A percentile compares a stretch with the other conserved stretches of the same genome.
Conservation (phyloP, 2,329 filamentous ascomycete genomes). For the Xylaria sp. region DNA sequence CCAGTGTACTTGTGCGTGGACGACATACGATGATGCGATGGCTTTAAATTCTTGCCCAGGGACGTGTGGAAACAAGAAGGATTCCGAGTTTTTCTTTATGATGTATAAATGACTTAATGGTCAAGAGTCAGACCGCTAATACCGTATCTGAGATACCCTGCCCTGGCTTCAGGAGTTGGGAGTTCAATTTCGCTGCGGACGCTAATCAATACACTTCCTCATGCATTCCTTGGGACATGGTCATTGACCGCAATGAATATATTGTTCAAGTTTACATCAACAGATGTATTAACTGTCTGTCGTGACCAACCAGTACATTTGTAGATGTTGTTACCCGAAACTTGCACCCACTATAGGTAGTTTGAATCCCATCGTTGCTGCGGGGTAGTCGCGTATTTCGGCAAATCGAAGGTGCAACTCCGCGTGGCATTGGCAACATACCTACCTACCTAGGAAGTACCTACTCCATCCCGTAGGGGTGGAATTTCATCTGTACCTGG, state of each 20-base stretch:
- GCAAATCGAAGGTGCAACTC: not conserved
- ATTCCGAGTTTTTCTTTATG: constrained; percentile 44
- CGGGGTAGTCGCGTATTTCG: constrained; percentile 28
- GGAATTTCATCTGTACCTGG: not conserved
- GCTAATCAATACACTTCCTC: constrained; percentile 47
- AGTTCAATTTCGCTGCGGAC: constrained; percentile 43
- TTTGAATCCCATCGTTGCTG: not conserved
- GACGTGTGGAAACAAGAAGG: constrained; percentile 42
- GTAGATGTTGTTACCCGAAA: not conserved
- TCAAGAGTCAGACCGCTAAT: constrained; percentile 44
- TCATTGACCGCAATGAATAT: not conserved
- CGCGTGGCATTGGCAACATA: not conserved
- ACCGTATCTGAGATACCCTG: constrained; percentile 49
- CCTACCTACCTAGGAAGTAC: too few relatives aligned
- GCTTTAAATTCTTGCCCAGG: constrained; percentile 39
- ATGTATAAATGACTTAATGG: constrained; percentile 49
- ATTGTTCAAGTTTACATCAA: not conserved
- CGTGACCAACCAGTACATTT: not conserved
- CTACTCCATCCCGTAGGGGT: not conserved
- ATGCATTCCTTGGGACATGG: constrained; percentile 16
- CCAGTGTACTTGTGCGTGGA: constrained; percentile 41
- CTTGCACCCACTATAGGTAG: not conserved
- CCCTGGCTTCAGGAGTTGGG: constrained; percentile 45
- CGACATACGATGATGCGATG: constrained; percentile 36
- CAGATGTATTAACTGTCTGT: not conserved